These are phyloP conservation scores for Umbelopsis sp. DNA, from an alignment of 192 early-diverging fungal genomes.

Conservation along the genomic window DNA sequence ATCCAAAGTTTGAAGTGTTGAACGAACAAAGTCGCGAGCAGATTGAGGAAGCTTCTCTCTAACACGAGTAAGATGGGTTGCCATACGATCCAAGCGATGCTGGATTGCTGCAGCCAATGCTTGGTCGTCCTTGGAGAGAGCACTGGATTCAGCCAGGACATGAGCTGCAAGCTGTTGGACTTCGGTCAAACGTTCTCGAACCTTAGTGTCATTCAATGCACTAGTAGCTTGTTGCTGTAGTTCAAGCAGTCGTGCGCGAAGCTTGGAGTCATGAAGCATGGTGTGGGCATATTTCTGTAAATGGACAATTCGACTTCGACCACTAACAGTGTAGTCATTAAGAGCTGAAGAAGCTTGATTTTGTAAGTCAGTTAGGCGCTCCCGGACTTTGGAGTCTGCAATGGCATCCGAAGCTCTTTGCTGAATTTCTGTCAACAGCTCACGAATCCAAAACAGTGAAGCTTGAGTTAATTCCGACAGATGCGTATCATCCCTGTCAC, in stretches of 20 bases:
- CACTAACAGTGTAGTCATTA: background rate
- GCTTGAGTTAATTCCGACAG: background rate
- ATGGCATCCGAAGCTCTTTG: slow-evolving; percentile 6
- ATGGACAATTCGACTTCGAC: background rate
- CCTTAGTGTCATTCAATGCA: slow-evolving; percentile 5
- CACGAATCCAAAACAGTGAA: slow-evolving; percentile 2
- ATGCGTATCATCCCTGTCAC: slow-evolving; percentile 5
- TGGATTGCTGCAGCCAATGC: slow-evolving; percentile 8
- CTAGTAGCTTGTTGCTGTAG: background rate
- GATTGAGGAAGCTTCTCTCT: slow-evolving; percentile 3
- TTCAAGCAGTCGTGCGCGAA: background rate
- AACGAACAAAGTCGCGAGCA: slow-evolving; percentile 1
- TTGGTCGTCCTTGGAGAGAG: slow-evolving; percentile 6
- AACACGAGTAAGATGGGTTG: slow-evolving; percentile 4
- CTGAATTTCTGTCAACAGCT: slow-evolving; percentile 8
- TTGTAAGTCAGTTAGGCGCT: background rate
- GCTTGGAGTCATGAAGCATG: slow-evolving; percentile 12
- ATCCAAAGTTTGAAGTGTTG: slow-evolving; percentile 1
- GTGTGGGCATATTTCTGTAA: slow-evolving; percentile 8
- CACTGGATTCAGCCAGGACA: slow-evolving; percentile 8
- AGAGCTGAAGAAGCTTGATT: background rate
- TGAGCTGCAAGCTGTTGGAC: background rate
- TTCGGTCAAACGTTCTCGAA: background rate
- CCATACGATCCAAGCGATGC: slow-evolving; percentile 2
- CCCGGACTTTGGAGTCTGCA: slow-evolving; percentile 6